These are phyloP conservation scores for Hemisphaericaspora subhashii DNA, from an alignment of 1,139 yeast genomes.

Conservation along the genomic window DNA sequence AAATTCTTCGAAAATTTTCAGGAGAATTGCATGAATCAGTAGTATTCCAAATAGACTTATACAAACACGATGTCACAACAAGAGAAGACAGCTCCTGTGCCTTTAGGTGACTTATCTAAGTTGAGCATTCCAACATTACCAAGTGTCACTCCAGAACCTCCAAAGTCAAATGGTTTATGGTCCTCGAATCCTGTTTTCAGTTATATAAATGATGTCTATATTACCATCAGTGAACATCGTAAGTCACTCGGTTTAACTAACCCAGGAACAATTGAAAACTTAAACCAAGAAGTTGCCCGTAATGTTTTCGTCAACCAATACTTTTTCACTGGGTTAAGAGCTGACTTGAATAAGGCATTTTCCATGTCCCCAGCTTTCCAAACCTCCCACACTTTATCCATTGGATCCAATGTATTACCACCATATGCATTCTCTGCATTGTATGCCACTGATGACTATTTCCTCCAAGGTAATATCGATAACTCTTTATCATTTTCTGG, in stretches of 20 bases:
- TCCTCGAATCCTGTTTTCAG: conserved; percentile 84
- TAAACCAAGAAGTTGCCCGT: conserved; percentile 88
- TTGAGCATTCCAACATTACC: conserved; percentile 59
- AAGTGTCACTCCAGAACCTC: conserved; percentile 50
- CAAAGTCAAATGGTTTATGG: conserved; percentile 64
- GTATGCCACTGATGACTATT: conserved; percentile 82
- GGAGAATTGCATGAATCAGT: not conserved
- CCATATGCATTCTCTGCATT: conserved; percentile 91
- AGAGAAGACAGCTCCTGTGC: conserved; percentile 26
- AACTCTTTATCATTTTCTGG: conserved; percentile 85
- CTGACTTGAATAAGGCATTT: conserved; percentile 92
- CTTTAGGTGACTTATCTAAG: conserved; percentile 55
- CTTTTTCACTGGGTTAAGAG: conserved; percentile 94
- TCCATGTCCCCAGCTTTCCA: conserved; percentile 94
- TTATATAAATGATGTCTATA: conserved; percentile 75
- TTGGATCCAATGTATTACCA: conserved; percentile 86
- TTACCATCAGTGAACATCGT: conserved; percentile 74
- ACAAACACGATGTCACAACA: conserved; percentile 7
- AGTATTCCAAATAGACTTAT: not conserved
- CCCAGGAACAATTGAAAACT: conserved; percentile 95
- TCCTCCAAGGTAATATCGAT: conserved; percentile 90
- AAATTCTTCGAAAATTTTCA: not conserved
- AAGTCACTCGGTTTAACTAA: conserved; percentile 76
- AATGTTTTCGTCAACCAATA: conserved; percentile 90
- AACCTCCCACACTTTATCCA: conserved; percentile 89